Conservation (phyloP, 495 filamentous ascomycete genomes). For the Tetracladium setigerum region DNA sequence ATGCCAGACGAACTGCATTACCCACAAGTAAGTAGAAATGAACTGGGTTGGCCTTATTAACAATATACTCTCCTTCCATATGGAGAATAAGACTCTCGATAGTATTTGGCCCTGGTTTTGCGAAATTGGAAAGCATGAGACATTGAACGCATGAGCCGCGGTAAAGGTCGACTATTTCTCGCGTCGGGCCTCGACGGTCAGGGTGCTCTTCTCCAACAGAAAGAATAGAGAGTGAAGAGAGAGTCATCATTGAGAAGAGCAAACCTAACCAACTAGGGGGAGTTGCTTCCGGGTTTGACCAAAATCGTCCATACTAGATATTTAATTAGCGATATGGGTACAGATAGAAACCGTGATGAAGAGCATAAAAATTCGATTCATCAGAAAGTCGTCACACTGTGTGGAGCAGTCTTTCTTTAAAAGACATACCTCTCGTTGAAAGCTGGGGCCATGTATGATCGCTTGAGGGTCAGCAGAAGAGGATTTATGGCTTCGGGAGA, state of each 20-base stretch:
- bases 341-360: no score
- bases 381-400: no score
- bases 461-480: constrained; percentile 3
- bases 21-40: constrained; percentile 31
- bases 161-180: constrained; percentile 51
- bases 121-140: constrained; percentile 44
- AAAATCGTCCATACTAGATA: constrained; percentile 15
- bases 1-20: constrained; percentile 25
- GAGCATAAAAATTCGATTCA: no score
- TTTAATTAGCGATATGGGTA: no score
- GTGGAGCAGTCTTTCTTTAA: no score
- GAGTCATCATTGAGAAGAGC: constrained; percentile 55
- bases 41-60: constrained; percentile 16
- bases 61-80: constrained; percentile 19
- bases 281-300: constrained; percentile 13
- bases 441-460: constrained; percentile 36
- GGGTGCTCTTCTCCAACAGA: constrained; percentile 57
- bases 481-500: no score
- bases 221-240: constrained; percentile 61
- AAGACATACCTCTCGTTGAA: constrained; percentile 23
- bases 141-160: constrained; percentile 31
- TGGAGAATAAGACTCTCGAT: constrained; percentile 31
- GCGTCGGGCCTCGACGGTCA: constrained; percentile 50
- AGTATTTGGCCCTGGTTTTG: constrained; percentile 26
- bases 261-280: constrained; percentile 24